phyloP scores from a whole-genome alignment of 805 yeast genomes.

The Tetrapisispora namnaoensis region DNA sequence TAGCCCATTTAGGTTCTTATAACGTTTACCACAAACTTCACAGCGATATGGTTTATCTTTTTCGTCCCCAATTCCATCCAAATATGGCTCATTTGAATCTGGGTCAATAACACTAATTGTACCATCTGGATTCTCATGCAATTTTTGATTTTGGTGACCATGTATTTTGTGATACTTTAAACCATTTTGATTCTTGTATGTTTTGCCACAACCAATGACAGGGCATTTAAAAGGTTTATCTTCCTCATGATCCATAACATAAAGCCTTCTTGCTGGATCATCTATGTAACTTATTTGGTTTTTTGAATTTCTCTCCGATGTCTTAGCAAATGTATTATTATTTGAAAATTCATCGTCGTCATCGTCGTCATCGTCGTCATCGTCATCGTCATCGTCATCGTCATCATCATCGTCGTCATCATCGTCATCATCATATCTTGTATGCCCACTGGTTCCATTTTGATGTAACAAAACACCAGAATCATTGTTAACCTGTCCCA shows the following conservation, averaged over 20 bases:
- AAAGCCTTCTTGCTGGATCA: slow-evolving; percentile 91
- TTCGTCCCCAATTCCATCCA: slow-evolving; percentile 91
- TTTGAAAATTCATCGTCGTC: slow-evolving; percentile 2
- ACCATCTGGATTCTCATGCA: slow-evolving; percentile 88
- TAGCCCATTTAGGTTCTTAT: slow-evolving; percentile 90
- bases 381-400: slow-evolving; percentile 19
- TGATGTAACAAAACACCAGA: neutral
- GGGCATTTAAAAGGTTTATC: slow-evolving; percentile 96
- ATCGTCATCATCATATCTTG: neutral
- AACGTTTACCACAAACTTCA: slow-evolving; percentile 95
- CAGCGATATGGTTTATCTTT: slow-evolving; percentile 97
- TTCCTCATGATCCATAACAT: slow-evolving; percentile 86
- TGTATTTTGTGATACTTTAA: slow-evolving; percentile 90
- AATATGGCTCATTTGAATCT: slow-evolving; percentile 75
- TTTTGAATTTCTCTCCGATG: slow-evolving; percentile 31
- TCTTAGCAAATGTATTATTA: neutral
- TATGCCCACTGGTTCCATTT: neutral
- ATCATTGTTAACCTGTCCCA: neutral
- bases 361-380: slow-evolving; percentile 2
- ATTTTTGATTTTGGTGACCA: slow-evolving; percentile 93
- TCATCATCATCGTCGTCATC: slow-evolving; percentile 15
- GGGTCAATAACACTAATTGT: slow-evolving; percentile 90
- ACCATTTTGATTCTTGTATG: slow-evolving; percentile 95
- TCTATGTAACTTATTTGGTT: slow-evolving; percentile 50
- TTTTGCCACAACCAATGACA: slow-evolving; percentile 95